These are phyloP conservation scores for Telfairia occidentalis DNA, from an alignment of 331 rosid species.

Conservation along the genomic window DNA sequence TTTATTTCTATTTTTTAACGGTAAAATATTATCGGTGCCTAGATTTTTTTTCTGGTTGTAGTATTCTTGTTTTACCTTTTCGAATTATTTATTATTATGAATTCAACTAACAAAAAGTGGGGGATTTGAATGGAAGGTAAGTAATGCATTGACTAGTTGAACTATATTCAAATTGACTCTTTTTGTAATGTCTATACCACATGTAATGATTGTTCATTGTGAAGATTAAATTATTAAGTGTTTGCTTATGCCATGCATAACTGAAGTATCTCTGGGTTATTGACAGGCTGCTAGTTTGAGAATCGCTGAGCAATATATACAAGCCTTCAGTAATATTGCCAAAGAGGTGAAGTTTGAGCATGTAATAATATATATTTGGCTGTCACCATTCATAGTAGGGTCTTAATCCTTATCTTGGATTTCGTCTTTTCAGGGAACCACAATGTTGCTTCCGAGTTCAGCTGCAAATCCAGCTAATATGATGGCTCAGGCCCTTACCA, in stretches of 20 bases:
- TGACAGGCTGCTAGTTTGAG: constrained; percentile 91
- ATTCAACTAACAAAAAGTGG: neutral
- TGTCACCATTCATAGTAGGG: neutral
- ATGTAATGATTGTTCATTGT: neutral
- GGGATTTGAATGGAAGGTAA: neutral
- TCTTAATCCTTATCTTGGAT: constrained; percentile 2
- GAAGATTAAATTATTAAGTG: neutral
- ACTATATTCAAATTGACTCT: neutral
- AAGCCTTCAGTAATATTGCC: constrained; percentile 80
- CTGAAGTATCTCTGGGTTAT: constrained; percentile 15
- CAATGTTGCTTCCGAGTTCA: constrained; percentile 88
- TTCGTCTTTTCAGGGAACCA: constrained; percentile 52
- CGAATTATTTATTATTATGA: neutral
- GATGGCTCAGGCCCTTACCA: constrained; percentile 89
- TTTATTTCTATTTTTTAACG: neutral
- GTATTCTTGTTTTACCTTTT: neutral
- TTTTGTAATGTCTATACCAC: neutral
- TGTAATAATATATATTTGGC: neutral
- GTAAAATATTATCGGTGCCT: neutral
- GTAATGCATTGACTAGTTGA: neutral
- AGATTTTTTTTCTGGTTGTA: neutral
- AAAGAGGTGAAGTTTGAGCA: constrained; percentile 49
- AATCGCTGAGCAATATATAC: constrained; percentile 82
- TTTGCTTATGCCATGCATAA: neutral
- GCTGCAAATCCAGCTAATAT: constrained; percentile 79